Evolutionary conservation across 345 rosid genomes (phyloP).

Genomic region (Moricandia moricandioides): DNA sequence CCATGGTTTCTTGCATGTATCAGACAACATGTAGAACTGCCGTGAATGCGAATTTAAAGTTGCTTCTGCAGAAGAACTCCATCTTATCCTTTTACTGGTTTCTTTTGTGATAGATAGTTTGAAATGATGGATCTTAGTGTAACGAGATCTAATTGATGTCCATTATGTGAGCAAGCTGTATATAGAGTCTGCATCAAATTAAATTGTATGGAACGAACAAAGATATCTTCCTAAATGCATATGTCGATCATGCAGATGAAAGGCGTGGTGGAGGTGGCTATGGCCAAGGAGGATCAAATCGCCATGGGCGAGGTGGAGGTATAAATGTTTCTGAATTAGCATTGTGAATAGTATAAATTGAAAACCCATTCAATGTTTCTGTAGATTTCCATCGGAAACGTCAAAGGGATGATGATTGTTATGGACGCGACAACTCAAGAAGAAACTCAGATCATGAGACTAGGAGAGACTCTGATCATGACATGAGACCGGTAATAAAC

Average conservation of each 20-base stretch:
- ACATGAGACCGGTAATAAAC: constrained; percentile 36
- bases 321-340: constrained; percentile 11
- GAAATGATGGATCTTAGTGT: neutral
- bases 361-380: neutral
- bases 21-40: too few species aligned
- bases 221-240: neutral
- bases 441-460: constrained; percentile 36
- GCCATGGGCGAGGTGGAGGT: constrained; percentile 57
- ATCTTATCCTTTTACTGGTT: neutral
- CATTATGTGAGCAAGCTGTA: neutral
- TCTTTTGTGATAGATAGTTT: neutral
- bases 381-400: constrained; percentile 81
- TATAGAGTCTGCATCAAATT: neutral
- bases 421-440: constrained; percentile 58
- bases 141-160: neutral
- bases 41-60: neutral
- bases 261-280: constrained; percentile 56
- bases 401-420: constrained; percentile 81
- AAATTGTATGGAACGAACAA: neutral
- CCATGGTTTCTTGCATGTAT: too few species aligned
- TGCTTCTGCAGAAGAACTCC: neutral
- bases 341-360: neutral
- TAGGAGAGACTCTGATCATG: constrained; percentile 21
- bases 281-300: constrained; percentile 66
- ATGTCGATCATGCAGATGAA: constrained; percentile 55